Evolutionary conservation across 1,139 yeast genomes (phyloP).

Genomic region (Lodderomyces oxycetoniae): DNA sequence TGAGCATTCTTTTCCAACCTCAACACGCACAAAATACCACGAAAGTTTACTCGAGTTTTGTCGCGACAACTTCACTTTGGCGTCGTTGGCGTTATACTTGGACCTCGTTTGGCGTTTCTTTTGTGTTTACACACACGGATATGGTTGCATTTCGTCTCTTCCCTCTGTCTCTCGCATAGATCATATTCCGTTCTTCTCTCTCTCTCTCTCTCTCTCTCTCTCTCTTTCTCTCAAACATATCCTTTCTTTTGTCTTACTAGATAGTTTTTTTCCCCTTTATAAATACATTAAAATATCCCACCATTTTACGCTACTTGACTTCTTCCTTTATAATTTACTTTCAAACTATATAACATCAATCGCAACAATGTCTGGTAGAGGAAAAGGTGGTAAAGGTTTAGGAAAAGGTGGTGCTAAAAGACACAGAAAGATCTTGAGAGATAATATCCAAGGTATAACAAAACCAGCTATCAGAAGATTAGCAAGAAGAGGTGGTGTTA

Average conservation of each 20-base stretch:
- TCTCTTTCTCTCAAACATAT: background rate
- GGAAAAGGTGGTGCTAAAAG: conserved; percentile 99
- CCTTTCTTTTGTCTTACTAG: background rate
- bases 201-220: background rate
- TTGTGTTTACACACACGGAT: no score
- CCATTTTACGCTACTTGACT: conserved; percentile 1
- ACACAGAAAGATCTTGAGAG: conserved; percentile 99
- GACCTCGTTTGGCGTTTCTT: no score
- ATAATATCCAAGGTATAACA: conserved; percentile 99
- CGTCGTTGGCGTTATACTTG: no score
- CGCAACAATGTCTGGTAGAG: conserved; percentile 91
- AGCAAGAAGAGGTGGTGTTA: conserved; percentile 99
- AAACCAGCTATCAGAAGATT: conserved; percentile 99
- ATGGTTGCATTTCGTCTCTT: no score
- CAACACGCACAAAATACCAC: no score
- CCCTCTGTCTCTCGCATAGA: no score
- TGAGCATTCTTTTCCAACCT: no score
- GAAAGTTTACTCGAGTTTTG: no score
- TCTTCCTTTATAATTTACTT: background rate
- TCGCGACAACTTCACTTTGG: no score
- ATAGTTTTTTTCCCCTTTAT: background rate
- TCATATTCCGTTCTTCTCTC: background rate
- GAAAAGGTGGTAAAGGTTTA: conserved; percentile 99
- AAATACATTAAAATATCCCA: conserved; percentile 4
- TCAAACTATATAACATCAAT: conserved; percentile 3